A percentile compares a stretch with the other conserved stretches of the same genome.
phyloP scores from a whole-genome alignment of 352 stramenopile genomes.

The Phytophthora podocarpi region DNA sequence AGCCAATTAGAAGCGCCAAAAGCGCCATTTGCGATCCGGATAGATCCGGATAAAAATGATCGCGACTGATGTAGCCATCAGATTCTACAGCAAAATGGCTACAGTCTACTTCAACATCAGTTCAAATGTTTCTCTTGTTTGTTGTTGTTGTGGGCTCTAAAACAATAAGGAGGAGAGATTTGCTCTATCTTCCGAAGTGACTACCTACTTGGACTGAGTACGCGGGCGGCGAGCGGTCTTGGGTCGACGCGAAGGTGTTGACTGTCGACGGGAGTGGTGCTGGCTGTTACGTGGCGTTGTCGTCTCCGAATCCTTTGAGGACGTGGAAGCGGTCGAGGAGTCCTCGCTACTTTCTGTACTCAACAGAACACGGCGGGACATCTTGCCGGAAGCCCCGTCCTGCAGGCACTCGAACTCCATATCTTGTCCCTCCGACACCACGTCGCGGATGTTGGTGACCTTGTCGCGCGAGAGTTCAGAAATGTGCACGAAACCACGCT shows the following conservation, averaged over 20 bases:
- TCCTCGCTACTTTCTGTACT: slow-evolving; percentile 13
- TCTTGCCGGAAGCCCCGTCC: slow-evolving; percentile 79
- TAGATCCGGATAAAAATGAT: no score
- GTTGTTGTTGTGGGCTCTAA: slow-evolving; percentile 24
- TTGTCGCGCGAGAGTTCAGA: slow-evolving; percentile 87
- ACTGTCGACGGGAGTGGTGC: slow-evolving; percentile 39
- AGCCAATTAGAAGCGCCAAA: no score
- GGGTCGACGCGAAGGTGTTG: slow-evolving; percentile 35
- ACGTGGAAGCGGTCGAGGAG: slow-evolving; percentile 2
- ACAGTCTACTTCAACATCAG: slow-evolving; percentile 7
- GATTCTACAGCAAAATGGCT: no score
- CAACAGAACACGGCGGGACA: slow-evolving; percentile 74
- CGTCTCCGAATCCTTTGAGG: slow-evolving; percentile 12
- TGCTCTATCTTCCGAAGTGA: slow-evolving; percentile 2
- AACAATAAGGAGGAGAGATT: slow-evolving; percentile 9
- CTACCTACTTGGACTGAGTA: slow-evolving; percentile 39
- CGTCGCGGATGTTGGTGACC: slow-evolving; percentile 67
- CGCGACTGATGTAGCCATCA: no score
- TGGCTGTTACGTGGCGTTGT: slow-evolving; percentile 7
- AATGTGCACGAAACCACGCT: slow-evolving; percentile 95
- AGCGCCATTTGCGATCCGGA: no score
- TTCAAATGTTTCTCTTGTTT: slow-evolving; percentile 24
- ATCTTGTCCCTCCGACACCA: slow-evolving; percentile 70
- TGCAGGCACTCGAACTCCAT: slow-evolving; percentile 84
- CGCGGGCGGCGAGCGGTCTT: slow-evolving; percentile 35